Percentiles rank a stretch among this genome's conserved stretches.
Conservation (phyloP, 1,284 basidiomycete species). For the Ceratobasidium papillatum region DNA sequence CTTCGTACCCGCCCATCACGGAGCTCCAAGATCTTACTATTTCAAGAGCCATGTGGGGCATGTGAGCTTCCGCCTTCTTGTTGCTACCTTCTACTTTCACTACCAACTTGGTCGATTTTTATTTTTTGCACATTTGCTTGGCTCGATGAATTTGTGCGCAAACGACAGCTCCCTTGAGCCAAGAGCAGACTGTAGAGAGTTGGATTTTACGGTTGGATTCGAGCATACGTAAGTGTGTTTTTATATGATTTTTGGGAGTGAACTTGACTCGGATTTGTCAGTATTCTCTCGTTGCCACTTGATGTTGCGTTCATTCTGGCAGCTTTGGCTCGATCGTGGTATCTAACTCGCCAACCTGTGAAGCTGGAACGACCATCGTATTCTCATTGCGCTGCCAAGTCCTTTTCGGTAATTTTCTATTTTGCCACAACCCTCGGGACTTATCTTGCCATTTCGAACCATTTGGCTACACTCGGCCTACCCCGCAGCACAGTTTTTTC, state of each 20-base stretch:
- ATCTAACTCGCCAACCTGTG: neutral
- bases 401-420: neutral
- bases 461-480: neutral
- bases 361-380: neutral
- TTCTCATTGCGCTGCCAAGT: neutral
- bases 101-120: too few species aligned
- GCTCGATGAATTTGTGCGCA: conserved; percentile 10
- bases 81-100: too few species aligned
- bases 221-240: neutral
- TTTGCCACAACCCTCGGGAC: neutral
- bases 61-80: too few species aligned
- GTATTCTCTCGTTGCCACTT: neutral
- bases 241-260: neutral
- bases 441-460: neutral
- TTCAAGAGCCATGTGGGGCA: too few species aligned
- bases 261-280: too few species aligned
- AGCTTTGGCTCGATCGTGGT: neutral
- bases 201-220: conserved; percentile 4
- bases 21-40: too few species aligned
- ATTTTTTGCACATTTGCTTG: too few species aligned
- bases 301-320: neutral
- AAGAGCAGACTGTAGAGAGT: neutral
- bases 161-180: neutral
- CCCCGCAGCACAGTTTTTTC: neutral
- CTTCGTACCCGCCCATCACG: too few species aligned